Conservation (phyloP, 2,329 filamentous ascomycete genomes). For the Paecilomyces sp. region DNA sequence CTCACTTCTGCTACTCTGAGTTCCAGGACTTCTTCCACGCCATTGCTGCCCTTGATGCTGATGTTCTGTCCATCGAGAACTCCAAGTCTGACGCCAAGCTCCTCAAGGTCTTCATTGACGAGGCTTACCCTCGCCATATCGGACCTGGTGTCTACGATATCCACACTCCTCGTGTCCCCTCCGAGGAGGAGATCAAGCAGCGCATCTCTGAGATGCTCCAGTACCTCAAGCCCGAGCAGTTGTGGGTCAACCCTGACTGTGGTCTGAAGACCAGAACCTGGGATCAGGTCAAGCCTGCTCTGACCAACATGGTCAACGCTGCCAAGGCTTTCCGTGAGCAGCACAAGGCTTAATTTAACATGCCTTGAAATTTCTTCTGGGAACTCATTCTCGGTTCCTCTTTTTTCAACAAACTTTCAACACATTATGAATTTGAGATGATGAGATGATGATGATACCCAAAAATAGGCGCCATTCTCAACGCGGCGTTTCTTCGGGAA, state of each 20-base stretch:
- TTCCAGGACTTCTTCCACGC: conserved; percentile 99
- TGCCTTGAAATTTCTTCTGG: not conserved
- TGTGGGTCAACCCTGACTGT: conserved; percentile 99
- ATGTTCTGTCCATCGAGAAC: conserved; percentile 99
- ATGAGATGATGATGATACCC: conserved; percentile 7
- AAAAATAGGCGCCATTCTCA: conserved; percentile 12
- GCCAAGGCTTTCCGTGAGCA: conserved; percentile 95
- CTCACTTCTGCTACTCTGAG: conserved; percentile 99
- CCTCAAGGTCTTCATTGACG: conserved; percentile 95
- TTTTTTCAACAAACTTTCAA: conserved; percentile 6
- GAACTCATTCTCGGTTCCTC: conserved; percentile 5
- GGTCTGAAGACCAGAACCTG: conserved; percentile 98
- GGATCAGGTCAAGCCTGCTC: conserved; percentile 95
- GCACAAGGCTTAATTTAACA: conserved; percentile 48
- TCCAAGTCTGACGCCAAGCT: conserved; percentile 99
- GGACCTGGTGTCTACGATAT: conserved; percentile 99
- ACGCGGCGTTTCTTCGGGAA: conserved; percentile 10
- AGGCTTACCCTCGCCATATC: conserved; percentile 95
- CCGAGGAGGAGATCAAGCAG: conserved; percentile 96
- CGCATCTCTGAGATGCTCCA: conserved; percentile 96
- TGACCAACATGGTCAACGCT: conserved; percentile 95
- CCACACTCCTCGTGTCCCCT: conserved; percentile 95
- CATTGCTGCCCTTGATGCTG: conserved; percentile 94
- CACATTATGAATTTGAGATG: conserved; percentile 8
- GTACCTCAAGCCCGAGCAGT: conserved; percentile 95